Conservation (phyloP, 306 rosid species). For the Begonia masoniana region DNA sequence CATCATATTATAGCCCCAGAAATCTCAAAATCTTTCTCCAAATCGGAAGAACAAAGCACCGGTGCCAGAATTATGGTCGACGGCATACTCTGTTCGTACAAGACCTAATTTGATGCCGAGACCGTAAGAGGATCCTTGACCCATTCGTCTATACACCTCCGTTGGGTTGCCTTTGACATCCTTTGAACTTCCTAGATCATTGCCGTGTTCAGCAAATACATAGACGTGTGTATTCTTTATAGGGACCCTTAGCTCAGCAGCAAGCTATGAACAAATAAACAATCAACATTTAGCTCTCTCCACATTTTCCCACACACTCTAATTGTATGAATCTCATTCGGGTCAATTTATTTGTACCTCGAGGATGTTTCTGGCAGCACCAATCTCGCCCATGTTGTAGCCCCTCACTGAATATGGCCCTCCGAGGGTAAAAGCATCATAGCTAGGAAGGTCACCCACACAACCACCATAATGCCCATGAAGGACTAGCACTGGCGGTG, state of each 20-base stretch:
- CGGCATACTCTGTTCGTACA: constrained; percentile 86
- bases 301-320: too few species aligned
- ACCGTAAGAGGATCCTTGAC: constrained; percentile 86
- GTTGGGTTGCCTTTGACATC: constrained; percentile 89
- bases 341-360: constrained; percentile 38
- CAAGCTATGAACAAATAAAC: constrained; percentile 41
- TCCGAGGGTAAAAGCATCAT: constrained; percentile 93
- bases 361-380: constrained; percentile 81
- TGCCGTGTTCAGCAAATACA: constrained; percentile 88
- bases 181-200: constrained; percentile 90
- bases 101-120: constrained; percentile 73
- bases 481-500: constrained; percentile 94
- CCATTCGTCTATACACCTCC: constrained; percentile 82
- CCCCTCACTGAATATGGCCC: constrained; percentile 99
- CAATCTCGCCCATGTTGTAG: constrained; percentile 94
- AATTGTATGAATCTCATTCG: too few species aligned
- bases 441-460: constrained; percentile 96
- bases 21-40: constrained; percentile 79
- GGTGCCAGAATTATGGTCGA: constrained; percentile 86
- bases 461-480: constrained; percentile 98
- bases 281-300: constrained; percentile 3
- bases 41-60: constrained; percentile 93
- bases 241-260: constrained; percentile 82
- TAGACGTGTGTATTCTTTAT: constrained; percentile 66
- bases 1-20: too few species aligned